Base-by-base conservation (phyloP, 2,329 filamentous ascomycete species). In the Fusarium sp. region DNA sequence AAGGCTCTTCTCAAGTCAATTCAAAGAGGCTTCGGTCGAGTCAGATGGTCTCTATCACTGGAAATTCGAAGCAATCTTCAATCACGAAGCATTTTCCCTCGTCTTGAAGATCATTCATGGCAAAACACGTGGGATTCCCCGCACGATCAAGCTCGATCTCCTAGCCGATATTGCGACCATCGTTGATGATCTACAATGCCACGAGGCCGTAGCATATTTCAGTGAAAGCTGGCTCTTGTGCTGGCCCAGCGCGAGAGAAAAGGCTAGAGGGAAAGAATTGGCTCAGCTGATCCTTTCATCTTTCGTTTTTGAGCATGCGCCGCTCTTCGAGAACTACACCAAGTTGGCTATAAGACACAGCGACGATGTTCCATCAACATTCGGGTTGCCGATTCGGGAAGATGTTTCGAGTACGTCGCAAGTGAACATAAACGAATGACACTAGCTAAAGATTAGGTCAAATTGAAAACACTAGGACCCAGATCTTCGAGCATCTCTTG, bases 81-180 rank as follows among this genome's bases (percentile, higher is more conserved):
- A 44, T 1, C 0, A 1, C 1, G 11, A 34, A 9, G 57, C 62
- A 1, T 39, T 65, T 1, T 26, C 8, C 0, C 26, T 65, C 2
- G 39, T 52, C 0, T 12, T 65, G 1, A 45, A 12, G 7, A 44
- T 65, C 7, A 52, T 65, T 0, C 57, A 65, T 11, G 62, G 57
- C 8, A 65, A 62, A 15, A 62, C 57, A 2, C 57, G 62, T 3
- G 6, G 5, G 0, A 5, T 45, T 0, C 62, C 45, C 0, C 57
- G 36, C 8, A 13, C 0, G 3, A 2, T 32, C 0, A 11, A n/a
- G 4, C 13, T 38, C 2, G 12, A 62, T n/a, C 10, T 52, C 0
- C 8, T 62, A 2, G 8, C 24, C 17, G 24, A 20, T 2, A 38
- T 65, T 0, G 57, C 57, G 4, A 22, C 39, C 0, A 45, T 65